Evolutionary conservation across 2,329 filamentous ascomycete species (phyloP).

Genomic region (Sporothrix pallida): DNA sequence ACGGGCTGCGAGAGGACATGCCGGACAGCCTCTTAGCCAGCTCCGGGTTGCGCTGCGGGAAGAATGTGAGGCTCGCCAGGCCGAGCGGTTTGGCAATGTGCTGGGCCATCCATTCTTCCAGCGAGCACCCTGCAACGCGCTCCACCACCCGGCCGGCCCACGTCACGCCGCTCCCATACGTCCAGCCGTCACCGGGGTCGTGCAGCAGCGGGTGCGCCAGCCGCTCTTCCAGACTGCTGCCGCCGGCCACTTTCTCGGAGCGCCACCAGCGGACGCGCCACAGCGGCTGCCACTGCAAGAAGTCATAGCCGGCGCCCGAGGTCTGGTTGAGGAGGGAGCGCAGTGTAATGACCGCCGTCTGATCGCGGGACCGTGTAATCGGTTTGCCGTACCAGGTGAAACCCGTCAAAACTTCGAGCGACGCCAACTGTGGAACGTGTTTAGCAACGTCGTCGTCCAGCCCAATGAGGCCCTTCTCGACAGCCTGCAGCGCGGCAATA

Average conservation of each 20-base stretch:
- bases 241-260: conserved; percentile 34
- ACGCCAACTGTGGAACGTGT: conserved; percentile 52
- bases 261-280: conserved; percentile 34
- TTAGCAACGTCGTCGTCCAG: conserved; percentile 37
- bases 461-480: conserved; percentile 31
- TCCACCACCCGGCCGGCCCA: conserved; percentile 44
- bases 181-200: conserved; percentile 43
- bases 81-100: conserved; percentile 40
- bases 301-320: conserved; percentile 51
- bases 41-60: conserved; percentile 34
- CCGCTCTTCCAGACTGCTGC: conserved; percentile 36
- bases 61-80: conserved; percentile 40
- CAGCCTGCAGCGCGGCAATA: conserved; percentile 33
- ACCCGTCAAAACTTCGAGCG: conserved; percentile 51
- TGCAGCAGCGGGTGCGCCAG: conserved; percentile 43
- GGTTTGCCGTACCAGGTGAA: conserved; percentile 49
- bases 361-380: conserved; percentile 41
- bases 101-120: conserved; percentile 40
- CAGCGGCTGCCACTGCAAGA: conserved; percentile 40
- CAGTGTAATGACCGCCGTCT: conserved; percentile 49
- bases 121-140: conserved; percentile 35
- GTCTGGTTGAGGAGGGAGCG: conserved; percentile 56
- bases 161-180: conserved; percentile 43
- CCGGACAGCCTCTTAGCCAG: conserved; percentile 31
- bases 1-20: conserved; percentile 27